A percentile compares a stretch with the other conserved stretches of the same genome.
phyloP scores from a whole-genome alignment of 2,329 filamentous ascomycete species.

The Penicillium concentricum region DNA sequence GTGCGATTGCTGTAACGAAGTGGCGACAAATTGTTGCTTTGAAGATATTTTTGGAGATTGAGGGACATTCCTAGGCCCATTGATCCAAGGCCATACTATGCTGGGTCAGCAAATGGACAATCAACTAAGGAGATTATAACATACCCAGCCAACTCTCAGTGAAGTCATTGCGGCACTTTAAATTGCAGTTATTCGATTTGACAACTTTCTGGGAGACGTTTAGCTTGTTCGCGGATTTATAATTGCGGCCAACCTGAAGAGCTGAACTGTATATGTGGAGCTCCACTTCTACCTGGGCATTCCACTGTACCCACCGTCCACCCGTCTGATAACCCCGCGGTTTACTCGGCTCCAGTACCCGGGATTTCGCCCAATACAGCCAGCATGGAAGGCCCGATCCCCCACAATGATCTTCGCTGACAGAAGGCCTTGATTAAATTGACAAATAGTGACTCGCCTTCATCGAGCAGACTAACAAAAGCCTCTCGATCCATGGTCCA shows the following conservation, averaged over 20 bases:
- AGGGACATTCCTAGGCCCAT: slow-evolving; percentile 54
- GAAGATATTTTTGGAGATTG: slow-evolving; percentile 50
- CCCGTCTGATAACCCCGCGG: not conserved
- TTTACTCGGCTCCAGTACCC: not conserved
- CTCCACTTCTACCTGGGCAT: slow-evolving; percentile 1
- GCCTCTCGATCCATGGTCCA: slow-evolving; percentile 10
- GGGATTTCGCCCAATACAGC: slow-evolving; percentile 8
- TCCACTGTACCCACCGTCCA: not conserved
- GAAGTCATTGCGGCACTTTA: not conserved
- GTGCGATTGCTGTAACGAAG: slow-evolving; percentile 51
- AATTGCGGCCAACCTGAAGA: not conserved
- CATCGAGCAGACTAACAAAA: slow-evolving; percentile 8
- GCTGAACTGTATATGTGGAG: slow-evolving; percentile 4
- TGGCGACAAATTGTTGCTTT: slow-evolving; percentile 9
- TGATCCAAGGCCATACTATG: slow-evolving; percentile 47
- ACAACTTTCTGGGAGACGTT: not conserved
- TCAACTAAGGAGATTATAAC: not conserved
- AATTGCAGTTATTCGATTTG: not conserved
- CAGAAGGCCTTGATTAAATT: slow-evolving; percentile 6
- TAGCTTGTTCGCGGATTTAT: not conserved
- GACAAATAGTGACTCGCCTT: slow-evolving; percentile 6
- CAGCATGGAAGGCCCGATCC: slow-evolving; percentile 13
- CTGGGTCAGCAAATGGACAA: not conserved
- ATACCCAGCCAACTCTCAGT: slow-evolving; percentile 16
- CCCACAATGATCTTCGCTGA: slow-evolving; percentile 5